Evolutionary conservation across 345 rosid genomes (phyloP), one percentile per base, ranked within the genome.

Genomic region (Excoecaria agallocha): DNA sequence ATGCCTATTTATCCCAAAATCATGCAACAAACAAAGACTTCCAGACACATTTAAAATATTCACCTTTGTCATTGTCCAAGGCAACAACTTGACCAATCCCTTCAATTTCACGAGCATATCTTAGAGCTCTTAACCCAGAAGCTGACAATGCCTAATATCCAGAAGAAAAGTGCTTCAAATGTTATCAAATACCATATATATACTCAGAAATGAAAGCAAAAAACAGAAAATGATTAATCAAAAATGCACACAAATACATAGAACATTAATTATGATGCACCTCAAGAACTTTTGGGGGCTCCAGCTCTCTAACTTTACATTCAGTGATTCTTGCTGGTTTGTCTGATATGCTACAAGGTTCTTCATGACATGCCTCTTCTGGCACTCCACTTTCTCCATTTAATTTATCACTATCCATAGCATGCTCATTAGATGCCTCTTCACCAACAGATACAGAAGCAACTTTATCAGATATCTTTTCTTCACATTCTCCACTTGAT

Each of bases 11-110:
- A 20, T 57, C 56, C 50, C 11, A 54, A 20, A 70, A 46, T 24
- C 66, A 76, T 66, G 20, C 8, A 74, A 38, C 61, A 61, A 59
- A 0, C 0, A 38, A 50, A 72, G 3, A 12, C 24, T 38, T 60
- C 15, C 55, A 68, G 71, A 71, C 68, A 16, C 39, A 60, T 69
- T 45, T 66, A 74, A 51, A 66, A 50, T 66, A 49, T 60, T 57
- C 62, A 96, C 99, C 98, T 82, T 88, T 85, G 66, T 96, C 99
- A 81, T 96, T 96, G 80, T 96, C 99, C 66, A 93, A 82, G 71
- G 99, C 98, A 75, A 95, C 92, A 72, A 95, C 96, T 85, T 90
- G 91, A 78, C 96, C 92, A 74, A 96, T 86, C 76, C 90, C 98
- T 79, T 91, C 98, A 49, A 96, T 84, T 83, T 96, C 99, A 70